phyloP scores from a whole-genome alignment of 2,329 filamentous ascomycete species.

The Fusarium tuaranense region DNA sequence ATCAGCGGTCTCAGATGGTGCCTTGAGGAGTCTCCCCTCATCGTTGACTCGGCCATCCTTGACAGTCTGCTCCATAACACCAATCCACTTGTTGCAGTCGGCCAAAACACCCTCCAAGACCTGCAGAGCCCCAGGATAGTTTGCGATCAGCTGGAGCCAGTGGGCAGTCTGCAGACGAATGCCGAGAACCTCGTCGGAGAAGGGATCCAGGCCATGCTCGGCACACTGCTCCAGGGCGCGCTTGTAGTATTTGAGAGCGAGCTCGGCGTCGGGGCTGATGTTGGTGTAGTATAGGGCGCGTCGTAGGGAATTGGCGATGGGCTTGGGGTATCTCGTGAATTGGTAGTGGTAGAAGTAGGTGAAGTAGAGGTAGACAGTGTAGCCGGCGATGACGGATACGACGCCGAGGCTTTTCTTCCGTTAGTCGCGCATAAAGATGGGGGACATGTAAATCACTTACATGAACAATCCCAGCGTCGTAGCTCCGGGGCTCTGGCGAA shows the following conservation, averaged over 20 bases:
- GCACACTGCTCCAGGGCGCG: constrained; percentile 80
- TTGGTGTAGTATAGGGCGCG: constrained; percentile 90
- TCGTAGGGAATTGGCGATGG: constrained; percentile 82
- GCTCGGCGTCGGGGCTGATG: constrained; percentile 76
- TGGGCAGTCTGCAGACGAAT: constrained; percentile 85
- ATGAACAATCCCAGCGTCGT: constrained; percentile 48
- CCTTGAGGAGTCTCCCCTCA: constrained; percentile 49
- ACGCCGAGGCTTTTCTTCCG: constrained; percentile 44
- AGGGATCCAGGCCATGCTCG: constrained; percentile 83
- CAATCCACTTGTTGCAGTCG: constrained; percentile 75
- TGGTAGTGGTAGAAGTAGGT: constrained; percentile 66
- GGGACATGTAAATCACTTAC: constrained; percentile 36
- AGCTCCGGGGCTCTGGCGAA: constrained; percentile 47
- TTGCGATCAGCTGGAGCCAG: constrained; percentile 82
- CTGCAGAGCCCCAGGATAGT: constrained; percentile 77
- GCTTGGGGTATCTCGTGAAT: constrained; percentile 72
- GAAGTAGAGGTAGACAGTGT: constrained; percentile 59
- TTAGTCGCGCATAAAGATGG: background rate
- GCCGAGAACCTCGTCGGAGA: constrained; percentile 90
- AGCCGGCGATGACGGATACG: constrained; percentile 45
- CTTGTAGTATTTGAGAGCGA: constrained; percentile 86
- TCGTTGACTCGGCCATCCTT: constrained; percentile 60
- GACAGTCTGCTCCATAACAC: constrained; percentile 63
- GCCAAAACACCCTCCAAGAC: constrained; percentile 81
- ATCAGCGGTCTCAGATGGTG: constrained; percentile 20